phyloP scores from a whole-genome alignment of 495 filamentous ascomycete genomes.

The Penicillium taxi region DNA sequence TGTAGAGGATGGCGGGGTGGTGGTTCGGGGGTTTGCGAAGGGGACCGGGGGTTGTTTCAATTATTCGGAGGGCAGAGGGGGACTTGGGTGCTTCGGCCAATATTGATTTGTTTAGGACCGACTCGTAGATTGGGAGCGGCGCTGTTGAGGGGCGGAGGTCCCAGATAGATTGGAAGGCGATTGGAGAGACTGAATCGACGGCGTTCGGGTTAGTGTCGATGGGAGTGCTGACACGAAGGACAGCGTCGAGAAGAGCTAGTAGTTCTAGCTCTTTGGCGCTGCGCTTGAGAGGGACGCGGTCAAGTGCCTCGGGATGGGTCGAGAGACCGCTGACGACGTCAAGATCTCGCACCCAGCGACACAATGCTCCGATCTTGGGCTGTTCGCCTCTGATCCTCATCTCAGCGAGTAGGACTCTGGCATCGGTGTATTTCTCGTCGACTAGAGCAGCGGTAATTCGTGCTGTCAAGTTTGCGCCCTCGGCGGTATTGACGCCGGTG shows the following conservation, averaged over 20 bases:
- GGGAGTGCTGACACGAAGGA: conserved; percentile 30
- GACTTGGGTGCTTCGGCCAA: conserved; percentile 21
- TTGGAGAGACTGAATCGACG: conserved; percentile 21
- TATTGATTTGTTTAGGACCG: conserved; percentile 32
- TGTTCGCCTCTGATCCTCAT: conserved; percentile 31
- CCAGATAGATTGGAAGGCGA: conserved; percentile 35
- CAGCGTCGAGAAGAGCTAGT: conserved; percentile 29
- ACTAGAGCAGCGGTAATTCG: conserved; percentile 31
- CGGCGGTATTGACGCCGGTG: conserved; percentile 30
- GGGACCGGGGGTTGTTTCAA: conserved; percentile 28
- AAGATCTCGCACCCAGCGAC: conserved; percentile 35
- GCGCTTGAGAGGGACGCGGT: conserved; percentile 13
- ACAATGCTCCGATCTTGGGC: conserved; percentile 34
- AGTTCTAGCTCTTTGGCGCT: conserved; percentile 23
- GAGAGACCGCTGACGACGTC: conserved; percentile 36
- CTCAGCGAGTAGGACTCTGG: conserved; percentile 29
- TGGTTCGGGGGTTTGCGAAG: conserved; percentile 34
- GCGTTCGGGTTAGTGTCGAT: conserved; percentile 24
- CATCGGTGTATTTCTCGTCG: conserved; percentile 30
- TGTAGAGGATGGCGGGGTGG: conserved; percentile 33
- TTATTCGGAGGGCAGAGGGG: conserved; percentile 24
- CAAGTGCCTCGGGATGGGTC: conserved; percentile 20
- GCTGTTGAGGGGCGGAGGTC: conserved; percentile 28
- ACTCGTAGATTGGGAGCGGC: conserved; percentile 25
- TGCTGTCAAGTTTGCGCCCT: conserved; percentile 33